Percentiles rank a stretch among this genome's conserved stretches.
phyloP scores from a whole-genome alignment of 345 rosid species.

The Syzygium jambos region DNA sequence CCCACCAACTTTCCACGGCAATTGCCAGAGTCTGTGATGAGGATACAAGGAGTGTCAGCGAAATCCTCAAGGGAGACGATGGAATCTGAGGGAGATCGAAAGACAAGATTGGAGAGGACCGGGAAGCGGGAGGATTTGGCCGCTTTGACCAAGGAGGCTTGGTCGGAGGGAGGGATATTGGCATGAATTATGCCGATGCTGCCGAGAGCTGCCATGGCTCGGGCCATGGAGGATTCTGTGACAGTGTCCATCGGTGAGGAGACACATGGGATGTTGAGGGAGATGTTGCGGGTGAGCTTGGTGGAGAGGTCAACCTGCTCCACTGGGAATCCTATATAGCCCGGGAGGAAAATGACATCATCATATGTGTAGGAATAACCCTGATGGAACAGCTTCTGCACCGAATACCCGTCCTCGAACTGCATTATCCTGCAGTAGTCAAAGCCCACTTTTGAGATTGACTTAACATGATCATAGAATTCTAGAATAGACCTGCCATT shows the following conservation, averaged over 20 bases:
- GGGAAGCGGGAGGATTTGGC: conserved; percentile 73
- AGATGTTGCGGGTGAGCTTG: conserved; percentile 52
- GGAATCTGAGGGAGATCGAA: conserved; percentile 18
- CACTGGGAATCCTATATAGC: conserved; percentile 82
- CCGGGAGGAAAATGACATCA: conserved; percentile 86
- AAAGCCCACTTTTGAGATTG: background rate
- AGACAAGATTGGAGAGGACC: conserved; percentile 38
- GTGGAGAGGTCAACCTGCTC: conserved; percentile 77
- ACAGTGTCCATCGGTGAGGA: conserved; percentile 98
- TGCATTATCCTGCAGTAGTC: background rate
- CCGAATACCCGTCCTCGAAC: conserved; percentile 44
- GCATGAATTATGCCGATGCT: conserved; percentile 77
- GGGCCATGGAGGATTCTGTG: conserved; percentile 80
- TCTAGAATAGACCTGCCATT: background rate
- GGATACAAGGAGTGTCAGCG: background rate
- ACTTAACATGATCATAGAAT: background rate
- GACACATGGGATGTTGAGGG: conserved; percentile 72
- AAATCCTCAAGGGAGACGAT: conserved; percentile 4
- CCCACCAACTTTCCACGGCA: conserved; percentile 45
- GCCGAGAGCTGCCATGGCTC: conserved; percentile 81
- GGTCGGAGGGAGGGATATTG: conserved; percentile 48
- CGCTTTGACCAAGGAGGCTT: conserved; percentile 49
- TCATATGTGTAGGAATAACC: conserved; percentile 92
- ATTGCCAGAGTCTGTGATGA: conserved; percentile 26
- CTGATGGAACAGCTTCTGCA: conserved; percentile 44